Conservation (phyloP, 805 yeast species). For the Groenewaldozyma salmanticensis region DNA sequence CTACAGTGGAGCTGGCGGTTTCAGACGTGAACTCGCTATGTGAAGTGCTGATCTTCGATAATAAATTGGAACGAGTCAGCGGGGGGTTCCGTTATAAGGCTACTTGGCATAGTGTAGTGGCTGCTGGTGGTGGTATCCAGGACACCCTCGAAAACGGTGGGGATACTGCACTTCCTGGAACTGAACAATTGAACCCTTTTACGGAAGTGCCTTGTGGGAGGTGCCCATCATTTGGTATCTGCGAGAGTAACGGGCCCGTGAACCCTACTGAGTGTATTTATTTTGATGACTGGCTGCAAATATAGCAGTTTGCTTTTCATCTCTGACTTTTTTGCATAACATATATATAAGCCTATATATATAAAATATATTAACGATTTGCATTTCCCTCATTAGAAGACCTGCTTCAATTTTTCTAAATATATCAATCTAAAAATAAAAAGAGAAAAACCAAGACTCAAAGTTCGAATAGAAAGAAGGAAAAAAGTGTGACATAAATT, state of each 20-base stretch:
- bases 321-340: too few species aligned
- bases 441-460: not conserved
- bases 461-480: not conserved
- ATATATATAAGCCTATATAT: not conserved
- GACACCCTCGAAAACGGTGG: conserved; percentile 10
- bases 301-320: not conserved
- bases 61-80: conserved; percentile 59
- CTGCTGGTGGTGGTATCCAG: conserved; percentile 40
- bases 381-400: not conserved
- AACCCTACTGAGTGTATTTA: conserved; percentile 24
- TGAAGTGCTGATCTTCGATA: conserved; percentile 82
- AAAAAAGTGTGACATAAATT: not conserved
- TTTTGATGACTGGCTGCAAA: conserved; percentile 26
- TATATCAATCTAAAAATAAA: not conserved
- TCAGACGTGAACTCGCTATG: conserved; percentile 74
- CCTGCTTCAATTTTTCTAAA: not conserved
- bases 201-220: conserved; percentile 27
- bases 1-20: conserved; percentile 68
- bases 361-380: not conserved
- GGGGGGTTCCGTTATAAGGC: conserved; percentile 61
- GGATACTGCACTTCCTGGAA: conserved; percentile 7
- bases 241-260: conserved; percentile 24
- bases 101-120: conserved; percentile 73
- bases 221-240: conserved; percentile 23
- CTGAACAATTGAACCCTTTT: conserved; percentile 15